Evolutionary conservation across 768 basidiomycete genomes (phyloP).

Genomic region (Suillus subalutaceus): DNA sequence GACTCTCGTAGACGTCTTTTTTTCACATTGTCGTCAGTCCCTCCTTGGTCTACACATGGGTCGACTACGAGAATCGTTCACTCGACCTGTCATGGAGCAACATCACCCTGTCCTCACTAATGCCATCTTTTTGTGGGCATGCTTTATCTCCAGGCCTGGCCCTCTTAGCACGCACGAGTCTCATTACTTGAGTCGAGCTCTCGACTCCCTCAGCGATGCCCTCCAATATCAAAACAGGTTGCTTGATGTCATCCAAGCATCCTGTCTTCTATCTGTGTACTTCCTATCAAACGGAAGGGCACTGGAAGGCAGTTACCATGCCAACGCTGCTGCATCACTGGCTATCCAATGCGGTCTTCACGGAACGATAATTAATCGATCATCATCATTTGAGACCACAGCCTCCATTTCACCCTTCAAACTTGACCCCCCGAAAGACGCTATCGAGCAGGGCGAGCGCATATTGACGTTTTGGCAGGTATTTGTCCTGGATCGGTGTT

Average conservation of each 20-base stretch:
- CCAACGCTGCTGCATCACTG: constrained; percentile 71
- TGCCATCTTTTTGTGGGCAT: constrained; percentile 82
- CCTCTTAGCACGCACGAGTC: constrained; percentile 72
- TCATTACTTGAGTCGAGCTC: constrained; percentile 66
- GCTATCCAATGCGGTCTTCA: constrained; percentile 77
- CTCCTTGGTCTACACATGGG: constrained; percentile 72
- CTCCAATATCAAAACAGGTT: constrained; percentile 56
- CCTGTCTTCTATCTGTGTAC: constrained; percentile 74
- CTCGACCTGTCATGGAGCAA: constrained; percentile 55
- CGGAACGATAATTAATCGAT: constrained; percentile 36
- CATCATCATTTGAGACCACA: constrained; percentile 34
- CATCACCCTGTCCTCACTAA: constrained; percentile 80
- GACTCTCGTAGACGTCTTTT: constrained; percentile 76
- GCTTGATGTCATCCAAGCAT: constrained; percentile 76
- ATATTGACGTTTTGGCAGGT: constrained; percentile 85
- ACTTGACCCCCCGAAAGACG: constrained; percentile 59
- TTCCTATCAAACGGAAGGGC: constrained; percentile 77
- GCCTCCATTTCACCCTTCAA: constrained; percentile 42
- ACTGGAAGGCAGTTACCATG: constrained; percentile 79
- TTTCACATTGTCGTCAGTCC: constrained; percentile 75
- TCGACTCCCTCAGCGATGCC: constrained; percentile 65
- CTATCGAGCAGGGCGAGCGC: constrained; percentile 68
- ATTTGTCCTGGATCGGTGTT: constrained; percentile 78
- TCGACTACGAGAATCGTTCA: constrained; percentile 63
- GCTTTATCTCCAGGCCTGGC: constrained; percentile 75